phyloP scores from a whole-genome alignment of 257 asterid species.

The Phtheirospermum japonicum region DNA sequence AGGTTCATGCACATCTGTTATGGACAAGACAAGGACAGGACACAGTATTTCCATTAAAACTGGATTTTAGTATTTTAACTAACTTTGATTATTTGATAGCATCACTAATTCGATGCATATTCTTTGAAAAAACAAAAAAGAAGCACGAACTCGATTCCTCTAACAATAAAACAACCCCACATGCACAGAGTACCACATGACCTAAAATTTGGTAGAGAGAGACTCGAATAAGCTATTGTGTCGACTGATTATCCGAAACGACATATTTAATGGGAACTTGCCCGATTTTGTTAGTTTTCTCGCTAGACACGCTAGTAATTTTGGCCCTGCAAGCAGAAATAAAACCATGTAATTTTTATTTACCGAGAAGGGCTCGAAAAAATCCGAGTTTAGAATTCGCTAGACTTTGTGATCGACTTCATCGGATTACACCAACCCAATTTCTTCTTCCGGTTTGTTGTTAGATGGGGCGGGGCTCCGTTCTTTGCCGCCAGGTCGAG shows the following conservation, averaged over 20 bases:
- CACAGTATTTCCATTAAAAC: too few relatives aligned
- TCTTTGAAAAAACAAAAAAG: too few relatives aligned
- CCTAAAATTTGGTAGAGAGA: background rate
- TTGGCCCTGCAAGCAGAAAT: background rate
- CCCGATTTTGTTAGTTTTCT: conserved; percentile 15
- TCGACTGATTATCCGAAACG: background rate
- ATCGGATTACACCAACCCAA: conserved; percentile 35
- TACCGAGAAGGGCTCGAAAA: background rate
- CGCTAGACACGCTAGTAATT: conserved; percentile 7
- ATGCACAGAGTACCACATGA: too few relatives aligned
- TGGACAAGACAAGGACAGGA: too few relatives aligned
- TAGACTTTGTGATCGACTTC: conserved; percentile 46
- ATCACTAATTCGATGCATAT: too few relatives aligned
- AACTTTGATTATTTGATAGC: too few relatives aligned
- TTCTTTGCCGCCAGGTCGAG: conserved; percentile 71
- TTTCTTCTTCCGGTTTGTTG: conserved; percentile 39
- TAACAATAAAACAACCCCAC: too few relatives aligned
- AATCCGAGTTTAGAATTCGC: conserved; percentile 9
- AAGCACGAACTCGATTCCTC: too few relatives aligned
- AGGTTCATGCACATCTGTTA: too few relatives aligned
- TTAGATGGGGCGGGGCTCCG: conserved; percentile 30
- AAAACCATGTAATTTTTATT: background rate
- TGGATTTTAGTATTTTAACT: too few relatives aligned
- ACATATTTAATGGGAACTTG: background rate
- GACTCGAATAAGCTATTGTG: conserved; percentile 6